Base-by-base conservation (phyloP, 192 early-diverging fungal genomes). In the Gigaspora rosea region DNA sequence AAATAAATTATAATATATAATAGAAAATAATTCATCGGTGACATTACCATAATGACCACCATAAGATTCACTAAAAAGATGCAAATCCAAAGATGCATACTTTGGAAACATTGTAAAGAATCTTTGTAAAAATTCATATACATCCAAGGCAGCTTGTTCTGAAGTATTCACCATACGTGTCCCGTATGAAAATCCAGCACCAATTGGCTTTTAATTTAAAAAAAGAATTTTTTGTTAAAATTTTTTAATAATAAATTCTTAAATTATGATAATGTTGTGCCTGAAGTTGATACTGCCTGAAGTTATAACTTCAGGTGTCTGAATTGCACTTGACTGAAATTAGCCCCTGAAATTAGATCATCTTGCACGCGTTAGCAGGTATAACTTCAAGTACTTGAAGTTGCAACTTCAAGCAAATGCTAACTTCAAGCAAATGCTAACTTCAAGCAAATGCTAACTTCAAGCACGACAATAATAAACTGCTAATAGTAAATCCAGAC, bases 141-240 rank as follows among this genome's bases (percentile, higher is more conserved):
- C 77, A 66, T 88, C 85, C 11, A 81, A 67, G 0, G 86, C 79
- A 8, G 67, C 79, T 46, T 41, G 41, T 46, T 84, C 81, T 2
- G 88, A 86, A 20, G 87, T 88, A 49, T 71, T 82, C 35, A 82
- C 85, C 0, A 85, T 83, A 57, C 82, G 83, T 4, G 77, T 13
- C 11, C 85, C 83, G 79, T 92, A 90, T 56, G 86, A 88, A 75
- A 94, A 94, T 8, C 93, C 93, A 20, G 91, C 87, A 69, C 89
- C 88, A 32, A 89, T 80, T 1, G 90, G 91, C 82, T 91, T 86
- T 71, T 84, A 83, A 41, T 41, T 41, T 41, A 6, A 16, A 87
- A n/a, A 82, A 61, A 79, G 82, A 61, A 18, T 20, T 18, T 9
- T 22, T 58, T 6, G 18, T 83, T 27, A 27, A 81, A 6, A 84